Evolutionary conservation across 2,329 filamentous ascomycete genomes (phyloP), one percentile per base, ranked within the genome.

Genomic region (Colletotrichum ledebouriae): DNA sequence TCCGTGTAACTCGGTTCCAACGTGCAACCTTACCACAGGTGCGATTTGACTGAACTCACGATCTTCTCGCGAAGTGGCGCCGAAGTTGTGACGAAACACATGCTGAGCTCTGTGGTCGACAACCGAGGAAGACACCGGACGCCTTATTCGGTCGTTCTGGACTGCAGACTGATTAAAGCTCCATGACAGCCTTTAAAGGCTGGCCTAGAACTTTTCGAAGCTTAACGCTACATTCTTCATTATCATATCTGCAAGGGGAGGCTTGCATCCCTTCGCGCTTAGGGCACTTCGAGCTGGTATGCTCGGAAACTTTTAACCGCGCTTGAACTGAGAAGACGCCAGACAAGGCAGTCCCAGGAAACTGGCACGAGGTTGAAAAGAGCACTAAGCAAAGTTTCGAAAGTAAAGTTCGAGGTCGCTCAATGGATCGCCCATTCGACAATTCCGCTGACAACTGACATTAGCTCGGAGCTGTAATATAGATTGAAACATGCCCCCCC

Each of bases 401-500:
- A 39, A 25, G 17, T 42, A 59, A 59, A 29, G 44, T 59, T 59
- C n/a, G 44, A 39, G 34, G 9, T 2, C 37, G 42, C 42, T 33
- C 44, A 41, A 25, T 34, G 44, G 50, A 59, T 29, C 29, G 12
- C 39, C 44, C 47, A 37, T 50, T 59, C 33, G 29, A 25, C 37
- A 17, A 44, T 29, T 29, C 44, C 17, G 33, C 13, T 47, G 44
- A 41, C 57, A 59, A 59, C 29, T 20, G 44, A 22, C 33, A 39
- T n/a, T 50, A 53, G 59, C 13, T 44, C n/a, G 39, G 15, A 56
- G 41, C 15, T 47, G 15, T 37, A 46, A 47, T n/a, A n/a, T n/a
- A 56, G 41, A n/a, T 29, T 46, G 50, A 62, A 62, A 62, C 59
- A 25, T 17, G 13, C 34, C 7, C 34, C 7, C 7, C n/a, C 6